phyloP scores from a whole-genome alignment of 1,284 basidiomycete species.

The Irpex sp. region DNA sequence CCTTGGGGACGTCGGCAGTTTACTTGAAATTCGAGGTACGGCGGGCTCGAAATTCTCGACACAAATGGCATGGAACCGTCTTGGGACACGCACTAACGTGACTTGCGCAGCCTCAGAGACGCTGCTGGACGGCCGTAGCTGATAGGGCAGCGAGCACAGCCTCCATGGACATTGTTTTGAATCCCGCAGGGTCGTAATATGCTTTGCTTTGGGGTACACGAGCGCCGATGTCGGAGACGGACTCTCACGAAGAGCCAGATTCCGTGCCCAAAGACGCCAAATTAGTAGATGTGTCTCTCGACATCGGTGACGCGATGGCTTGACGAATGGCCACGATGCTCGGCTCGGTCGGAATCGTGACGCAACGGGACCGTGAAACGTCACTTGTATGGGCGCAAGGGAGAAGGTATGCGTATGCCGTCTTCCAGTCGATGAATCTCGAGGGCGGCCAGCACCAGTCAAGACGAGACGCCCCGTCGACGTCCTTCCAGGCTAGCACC shows the following conservation, averaged over 20 bases:
- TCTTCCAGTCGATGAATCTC: no score
- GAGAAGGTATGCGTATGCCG: no score
- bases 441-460: neutral
- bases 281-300: neutral
- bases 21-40: neutral
- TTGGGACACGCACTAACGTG: neutral
- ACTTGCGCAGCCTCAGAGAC: neutral
- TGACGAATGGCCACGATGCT: neutral
- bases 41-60: neutral
- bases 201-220: neutral
- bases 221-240: no score
- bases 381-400: neutral
- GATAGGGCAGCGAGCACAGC: neutral
- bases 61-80: neutral
- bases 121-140: neutral
- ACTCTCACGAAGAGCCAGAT: no score
- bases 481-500: neutral
- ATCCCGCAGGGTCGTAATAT: neutral
- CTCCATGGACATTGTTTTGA: neutral
- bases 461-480: neutral
- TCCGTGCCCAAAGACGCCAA: no score
- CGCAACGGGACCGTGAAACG: neutral
- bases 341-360: neutral
- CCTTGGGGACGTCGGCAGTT: neutral
- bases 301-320: neutral